Base-by-base conservation (phyloP, 495 filamentous ascomycete species). In the Hypoxylon intermedium region DNA sequence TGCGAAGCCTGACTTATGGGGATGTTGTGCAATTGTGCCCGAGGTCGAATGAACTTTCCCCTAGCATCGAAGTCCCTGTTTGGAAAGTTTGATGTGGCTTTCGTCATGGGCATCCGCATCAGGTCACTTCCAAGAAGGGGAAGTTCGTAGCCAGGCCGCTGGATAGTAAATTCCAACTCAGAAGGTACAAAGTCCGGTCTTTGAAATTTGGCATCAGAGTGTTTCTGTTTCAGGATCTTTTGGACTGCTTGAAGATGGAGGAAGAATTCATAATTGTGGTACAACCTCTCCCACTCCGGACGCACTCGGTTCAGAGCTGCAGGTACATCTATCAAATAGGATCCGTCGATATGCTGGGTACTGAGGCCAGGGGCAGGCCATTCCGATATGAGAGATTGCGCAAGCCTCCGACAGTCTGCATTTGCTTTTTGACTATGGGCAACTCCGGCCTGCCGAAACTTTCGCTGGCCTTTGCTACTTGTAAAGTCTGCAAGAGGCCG, bases 211-310 rank as follows among this genome's bases (percentile, higher is more conserved):
- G 46, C 24, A 34, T 52, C 45, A 1, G 61, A 59, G 33, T 56
- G 55, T 15, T 44, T 60, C 13, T 43, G 30, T 30, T 75, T 57
- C 19, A 83, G 34, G 15, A 81, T 57, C 2, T 49, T 24, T 48
- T 82, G 80, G 11, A 79, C 79, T 40, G 64, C 30, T 13, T 67
- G n/a, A 13, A 85, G 53, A 55, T 84, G 77, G 2, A 66, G 24
- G 1, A 68, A 73, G 5, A 85, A 67, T 42, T 79, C 68, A 5
- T 74, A 40, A 53, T 85, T 85, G 9, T 72, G 67, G 41, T 71
- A 77, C 16, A 79, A 44, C 0, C 77, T 73, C 30, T 59, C 24
- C 83, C 82, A 85, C 50, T 85, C 81, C 1, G 72, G 71, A 7
- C 51, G 43, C 23, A 84, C 45, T 0, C 50, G 53, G 5, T 78